Base-by-base conservation (phyloP, 2,329 filamentous ascomycete species). In the Talaromyces sp. region DNA sequence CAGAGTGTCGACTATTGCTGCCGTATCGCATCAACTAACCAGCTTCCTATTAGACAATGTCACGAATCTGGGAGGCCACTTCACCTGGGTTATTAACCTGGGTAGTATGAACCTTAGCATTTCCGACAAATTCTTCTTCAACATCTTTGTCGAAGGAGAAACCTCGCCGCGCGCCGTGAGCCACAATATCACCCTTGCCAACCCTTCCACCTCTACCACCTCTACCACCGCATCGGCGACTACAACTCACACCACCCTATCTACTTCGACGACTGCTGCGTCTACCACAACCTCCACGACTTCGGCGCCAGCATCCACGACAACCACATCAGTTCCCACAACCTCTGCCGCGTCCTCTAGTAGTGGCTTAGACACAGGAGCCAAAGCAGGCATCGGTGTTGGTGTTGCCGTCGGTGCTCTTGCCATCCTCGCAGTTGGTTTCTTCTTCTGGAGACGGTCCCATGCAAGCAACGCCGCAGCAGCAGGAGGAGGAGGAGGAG, bases 81-180 rank as follows among this genome's bases (percentile, higher is more conserved):
- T 42, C 57, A 59, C 57, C n/a, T 62, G 61, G 61, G 3, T 23
- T n/a, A 60, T 62, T 44, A 33, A 40, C 10, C 53, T 62, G 40
- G 42, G 42, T 12, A 18, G 56, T 10, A 62, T 62, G 61, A 62
- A 62, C 27, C 61, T 62, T 28, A 56, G 57, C n/a, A 53, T 27
- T 28, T 59, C 61, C n/a, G 16, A 51, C 6, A 18, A 44, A n/a
- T 62, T 62, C 44, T 57, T 57, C 57, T 60, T 62, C 57, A 53
- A 57, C 28, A 56, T 62, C 34, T 62, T 53, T 47, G n/a, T 62
- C 44, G 56, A 59, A 34, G 61, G 61, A 36, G 52, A 62, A 52
- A 56, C 31, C 12, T 34, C 56, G 12, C 61, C 61, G 27, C 57
- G 52, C 3, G 61, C 61, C 31, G 3, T 52, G 10, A 62, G 40